These are phyloP conservation scores for Sistotremastrum niveocremeum DNA, from an alignment of 768 basidiomycete genomes.

Conservation along the genomic window DNA sequence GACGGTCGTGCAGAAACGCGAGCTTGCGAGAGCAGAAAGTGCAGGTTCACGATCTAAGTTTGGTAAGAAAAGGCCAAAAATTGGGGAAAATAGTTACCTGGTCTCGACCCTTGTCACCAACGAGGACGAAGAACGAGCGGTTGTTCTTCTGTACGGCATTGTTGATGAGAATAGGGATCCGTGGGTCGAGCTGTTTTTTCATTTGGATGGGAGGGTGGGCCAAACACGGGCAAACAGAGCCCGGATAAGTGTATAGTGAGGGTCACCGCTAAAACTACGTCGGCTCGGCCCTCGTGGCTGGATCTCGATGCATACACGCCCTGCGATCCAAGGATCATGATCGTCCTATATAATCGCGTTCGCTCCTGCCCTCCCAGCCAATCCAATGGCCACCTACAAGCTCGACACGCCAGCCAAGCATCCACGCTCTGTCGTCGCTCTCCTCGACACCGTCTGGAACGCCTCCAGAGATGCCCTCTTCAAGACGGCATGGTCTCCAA, in stretches of 20 bases:
- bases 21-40: conserved; percentile 88
- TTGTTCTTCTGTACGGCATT: conserved; percentile 92
- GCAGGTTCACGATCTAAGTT: conserved; percentile 77
- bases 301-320: too few species aligned
- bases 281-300: too few species aligned
- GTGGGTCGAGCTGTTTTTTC: conserved; percentile 84
- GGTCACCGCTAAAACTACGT: too few species aligned
- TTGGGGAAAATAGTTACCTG: conserved; percentile 40
- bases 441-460: conserved; percentile 32
- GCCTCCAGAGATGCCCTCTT: conserved; percentile 27
- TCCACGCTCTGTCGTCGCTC: conserved; percentile 27
- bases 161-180: conserved; percentile 82
- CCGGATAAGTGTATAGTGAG: too few species aligned
- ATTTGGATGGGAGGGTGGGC: conserved; percentile 21
- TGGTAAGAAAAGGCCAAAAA: background rate
- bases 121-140: conserved; percentile 89
- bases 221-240: background rate
- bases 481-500: conserved; percentile 29
- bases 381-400: conserved; percentile 22
- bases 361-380: background rate
- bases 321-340: too few species aligned
- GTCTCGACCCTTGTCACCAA: conserved; percentile 87
- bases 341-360: too few species aligned
- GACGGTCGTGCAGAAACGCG: conserved; percentile 79
- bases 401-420: conserved; percentile 30